Conservation (phyloP, 805 yeast genomes). For the Starmera dryadoides region DNA sequence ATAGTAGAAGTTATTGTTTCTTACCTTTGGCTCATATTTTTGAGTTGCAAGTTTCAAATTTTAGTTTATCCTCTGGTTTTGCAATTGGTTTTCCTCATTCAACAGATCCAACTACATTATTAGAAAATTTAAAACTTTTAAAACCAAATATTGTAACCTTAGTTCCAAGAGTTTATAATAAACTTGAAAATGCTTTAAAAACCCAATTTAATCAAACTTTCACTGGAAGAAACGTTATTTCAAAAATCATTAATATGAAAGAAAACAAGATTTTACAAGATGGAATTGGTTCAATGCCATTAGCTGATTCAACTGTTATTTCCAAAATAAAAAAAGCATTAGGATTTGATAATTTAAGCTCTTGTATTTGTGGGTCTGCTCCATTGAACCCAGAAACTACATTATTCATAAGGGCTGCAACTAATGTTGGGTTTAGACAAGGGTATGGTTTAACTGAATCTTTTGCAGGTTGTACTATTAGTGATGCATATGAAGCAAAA, state of each 20-base stretch:
- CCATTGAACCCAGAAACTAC: slow-evolving; percentile 51
- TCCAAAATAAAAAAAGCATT: slow-evolving; percentile 32
- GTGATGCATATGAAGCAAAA: slow-evolving; percentile 29
- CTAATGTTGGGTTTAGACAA: slow-evolving; percentile 36
- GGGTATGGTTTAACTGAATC: slow-evolving; percentile 64
- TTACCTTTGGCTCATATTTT: slow-evolving; percentile 57
- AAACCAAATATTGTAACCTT: slow-evolving; percentile 41
- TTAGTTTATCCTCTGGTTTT: slow-evolving; percentile 28
- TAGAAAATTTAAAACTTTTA: slow-evolving; percentile 41
- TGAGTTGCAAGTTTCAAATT: slow-evolving; percentile 37
- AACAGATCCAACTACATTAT: slow-evolving; percentile 32
- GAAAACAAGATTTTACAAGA: slow-evolving; percentile 1
- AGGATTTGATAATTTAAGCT: slow-evolving; percentile 31
- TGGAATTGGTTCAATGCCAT: slow-evolving; percentile 1
- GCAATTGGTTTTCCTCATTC: slow-evolving; percentile 40
- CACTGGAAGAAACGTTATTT: slow-evolving; percentile 8
- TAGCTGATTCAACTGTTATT: slow-evolving; percentile 13
- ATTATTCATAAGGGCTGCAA: slow-evolving; percentile 43
- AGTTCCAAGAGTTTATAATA: slow-evolving; percentile 52
- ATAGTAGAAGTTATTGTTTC: slow-evolving; percentile 18
- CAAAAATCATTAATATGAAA: slow-evolving; percentile 7
- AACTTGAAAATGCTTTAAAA: slow-evolving; percentile 42
- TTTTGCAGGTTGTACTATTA: slow-evolving; percentile 44
- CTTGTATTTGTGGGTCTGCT: slow-evolving; percentile 44
- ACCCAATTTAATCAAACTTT: slow-evolving; percentile 4